Conservation (phyloP, 2,329 filamentous ascomycete genomes). For the Torrubiella hemipterigena region DNA sequence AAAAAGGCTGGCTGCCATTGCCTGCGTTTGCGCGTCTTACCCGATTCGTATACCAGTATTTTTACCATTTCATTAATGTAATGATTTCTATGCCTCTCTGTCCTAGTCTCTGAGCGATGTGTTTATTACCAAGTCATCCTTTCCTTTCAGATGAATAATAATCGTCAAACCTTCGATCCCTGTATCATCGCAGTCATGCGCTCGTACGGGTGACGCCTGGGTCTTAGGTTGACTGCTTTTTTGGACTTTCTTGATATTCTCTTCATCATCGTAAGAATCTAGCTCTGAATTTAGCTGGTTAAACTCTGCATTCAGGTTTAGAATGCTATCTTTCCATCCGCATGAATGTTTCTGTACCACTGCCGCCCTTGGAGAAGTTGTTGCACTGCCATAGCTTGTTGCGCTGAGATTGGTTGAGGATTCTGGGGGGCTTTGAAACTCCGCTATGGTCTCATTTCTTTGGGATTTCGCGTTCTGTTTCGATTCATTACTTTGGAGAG, state of each 20-base stretch:
- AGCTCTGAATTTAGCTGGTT: constrained; percentile 27
- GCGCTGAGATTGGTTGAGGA: not conserved
- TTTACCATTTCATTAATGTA: too few species aligned
- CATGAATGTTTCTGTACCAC: constrained; percentile 20
- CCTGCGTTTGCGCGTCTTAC: too few species aligned
- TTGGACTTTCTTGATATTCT: constrained; percentile 6
- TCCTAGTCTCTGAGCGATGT: too few species aligned
- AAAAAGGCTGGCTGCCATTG: too few species aligned
- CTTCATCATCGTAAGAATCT: constrained; percentile 12
- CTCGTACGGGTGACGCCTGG: constrained; percentile 12
- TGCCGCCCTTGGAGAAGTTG: constrained; percentile 1
- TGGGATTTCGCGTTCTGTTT: too few species aligned
- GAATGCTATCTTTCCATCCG: constrained; percentile 28
- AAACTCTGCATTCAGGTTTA: constrained; percentile 26
- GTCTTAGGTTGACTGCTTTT: constrained; percentile 6
- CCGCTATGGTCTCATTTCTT: too few species aligned
- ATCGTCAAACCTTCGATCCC: constrained; percentile 37
- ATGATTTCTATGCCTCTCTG: too few species aligned
- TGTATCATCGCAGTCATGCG: constrained; percentile 20
- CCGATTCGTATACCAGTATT: too few species aligned
- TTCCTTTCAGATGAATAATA: constrained; percentile 35
- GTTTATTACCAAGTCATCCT: constrained; percentile 39
- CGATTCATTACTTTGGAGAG: too few species aligned
- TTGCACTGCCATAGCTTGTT: constrained; percentile 4
- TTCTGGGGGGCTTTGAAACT: too few species aligned